phyloP scores from a whole-genome alignment of 345 rosid species.

The Aquilaria malaccensis region DNA sequence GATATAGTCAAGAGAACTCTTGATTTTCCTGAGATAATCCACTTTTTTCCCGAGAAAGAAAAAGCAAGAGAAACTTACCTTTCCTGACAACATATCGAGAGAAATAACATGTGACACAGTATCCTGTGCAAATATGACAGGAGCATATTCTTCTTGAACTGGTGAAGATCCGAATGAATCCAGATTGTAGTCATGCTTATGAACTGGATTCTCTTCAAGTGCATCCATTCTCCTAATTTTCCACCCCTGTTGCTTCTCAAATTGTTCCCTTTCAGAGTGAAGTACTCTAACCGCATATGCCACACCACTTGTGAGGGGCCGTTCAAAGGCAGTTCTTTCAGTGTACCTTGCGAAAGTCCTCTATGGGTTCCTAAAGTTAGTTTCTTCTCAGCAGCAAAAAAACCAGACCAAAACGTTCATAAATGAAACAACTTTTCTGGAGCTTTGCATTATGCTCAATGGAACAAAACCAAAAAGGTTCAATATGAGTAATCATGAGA shows the following conservation, averaged over 20 bases:
- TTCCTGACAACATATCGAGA: constrained; percentile 92
- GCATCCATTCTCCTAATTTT: constrained; percentile 79
- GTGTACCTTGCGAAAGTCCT: constrained; percentile 88
- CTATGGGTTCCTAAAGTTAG: constrained; percentile 41
- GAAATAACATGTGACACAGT: constrained; percentile 85
- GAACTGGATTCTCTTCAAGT: constrained; percentile 67
- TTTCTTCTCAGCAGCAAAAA: constrained; percentile 11
- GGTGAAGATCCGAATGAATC: constrained; percentile 73
- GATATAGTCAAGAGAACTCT: background rate
- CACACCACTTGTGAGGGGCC: constrained; percentile 97
- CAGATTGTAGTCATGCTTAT: constrained; percentile 57
- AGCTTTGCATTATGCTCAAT: constrained; percentile 4
- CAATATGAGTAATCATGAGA: background rate
- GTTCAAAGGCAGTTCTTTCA: constrained; percentile 91
- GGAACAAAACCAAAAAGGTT: constrained; percentile 3
- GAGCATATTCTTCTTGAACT: constrained; percentile 88
- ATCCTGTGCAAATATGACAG: constrained; percentile 98
- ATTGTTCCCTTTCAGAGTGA: constrained; percentile 80
- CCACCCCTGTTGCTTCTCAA: constrained; percentile 95
- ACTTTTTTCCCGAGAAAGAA: background rate
- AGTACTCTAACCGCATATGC: constrained; percentile 96
- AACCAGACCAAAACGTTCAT: constrained; percentile 7
- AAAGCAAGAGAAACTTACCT: constrained; percentile 37
- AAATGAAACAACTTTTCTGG: background rate
- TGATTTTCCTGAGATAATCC: background rate